A percentile compares a stretch with the other conserved stretches of the same genome.
Evolutionary conservation across 305 asterid species (phyloP).

Genomic region (Lippia alba): DNA sequence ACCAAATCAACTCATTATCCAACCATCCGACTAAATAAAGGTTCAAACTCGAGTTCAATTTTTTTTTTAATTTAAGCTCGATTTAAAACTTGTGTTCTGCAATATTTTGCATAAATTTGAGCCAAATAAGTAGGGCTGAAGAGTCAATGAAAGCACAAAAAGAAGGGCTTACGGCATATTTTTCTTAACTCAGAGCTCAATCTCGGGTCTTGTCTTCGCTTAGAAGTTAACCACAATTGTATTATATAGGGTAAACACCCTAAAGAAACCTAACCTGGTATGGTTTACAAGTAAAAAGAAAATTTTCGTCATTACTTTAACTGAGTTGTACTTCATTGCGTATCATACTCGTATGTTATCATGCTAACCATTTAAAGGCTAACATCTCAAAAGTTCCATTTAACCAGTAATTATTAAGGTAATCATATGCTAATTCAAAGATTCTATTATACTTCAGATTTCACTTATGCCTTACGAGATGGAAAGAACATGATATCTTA

Average conservation of each 20-base stretch:
- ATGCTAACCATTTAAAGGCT: constrained; percentile 2
- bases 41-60: too few relatives aligned
- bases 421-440: background rate
- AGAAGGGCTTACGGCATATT: too few relatives aligned
- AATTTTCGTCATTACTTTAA: background rate
- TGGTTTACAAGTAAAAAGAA: background rate
- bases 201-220: background rate
- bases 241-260: background rate
- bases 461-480: constrained; percentile 5
- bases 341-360: background rate
- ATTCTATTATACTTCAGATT: background rate
- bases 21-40: too few relatives aligned
- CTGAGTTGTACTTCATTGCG: background rate
- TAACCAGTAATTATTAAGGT: background rate
- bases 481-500: constrained; percentile 8
- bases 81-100: too few relatives aligned
- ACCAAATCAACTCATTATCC: too few relatives aligned
- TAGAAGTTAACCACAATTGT: background rate
- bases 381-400: constrained; percentile 4
- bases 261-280: background rate
- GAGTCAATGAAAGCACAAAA: too few relatives aligned
- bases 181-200: too few relatives aligned
- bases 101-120: too few relatives aligned
- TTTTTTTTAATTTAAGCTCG: too few relatives aligned
- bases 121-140: too few relatives aligned